These are phyloP conservation scores for Leucocoprinus birnbaumii DNA, from an alignment of 768 basidiomycete species.

Conservation along the genomic window DNA sequence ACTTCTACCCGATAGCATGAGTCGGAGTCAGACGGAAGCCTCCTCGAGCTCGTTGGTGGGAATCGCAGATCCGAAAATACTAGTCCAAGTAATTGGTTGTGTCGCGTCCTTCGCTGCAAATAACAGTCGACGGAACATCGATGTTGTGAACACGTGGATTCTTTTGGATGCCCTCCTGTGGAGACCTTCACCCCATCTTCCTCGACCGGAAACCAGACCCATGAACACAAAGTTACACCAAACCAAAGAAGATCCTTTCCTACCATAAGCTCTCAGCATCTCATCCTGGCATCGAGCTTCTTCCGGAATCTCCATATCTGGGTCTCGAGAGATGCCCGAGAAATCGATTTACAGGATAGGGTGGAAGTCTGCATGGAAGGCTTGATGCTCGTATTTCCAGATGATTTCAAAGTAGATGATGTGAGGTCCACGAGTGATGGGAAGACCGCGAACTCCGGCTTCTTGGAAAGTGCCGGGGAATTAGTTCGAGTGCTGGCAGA, in stretches of 20 bases:
- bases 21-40: too few relatives aligned
- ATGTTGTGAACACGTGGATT: constrained; percentile 26
- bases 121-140: constrained; percentile 20
- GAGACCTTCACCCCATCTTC: neutral
- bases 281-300: constrained; percentile 3
- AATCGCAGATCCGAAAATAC: constrained; percentile 19
- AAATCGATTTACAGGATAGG: constrained; percentile 23
- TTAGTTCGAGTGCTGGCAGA: constrained; percentile 17
- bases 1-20: too few relatives aligned
- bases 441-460: too few relatives aligned
- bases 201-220: too few relatives aligned
- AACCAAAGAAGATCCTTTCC: too few relatives aligned
- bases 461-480: constrained; percentile 15
- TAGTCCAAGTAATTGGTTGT: constrained; percentile 24
- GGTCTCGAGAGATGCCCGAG: constrained; percentile 18
- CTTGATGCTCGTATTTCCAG: constrained; percentile 19
- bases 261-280: too few relatives aligned
- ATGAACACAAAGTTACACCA: too few relatives aligned
- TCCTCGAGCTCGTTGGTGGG: neutral
- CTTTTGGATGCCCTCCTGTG: constrained; percentile 24
- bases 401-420: constrained; percentile 11
- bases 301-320: constrained; percentile 25
- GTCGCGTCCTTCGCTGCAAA: constrained; percentile 21
- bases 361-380: constrained; percentile 24
- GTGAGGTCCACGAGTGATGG: too few relatives aligned